A percentile compares a stretch with the other conserved stretches of the same genome.
Conservation (phyloP, 2,329 filamentous ascomycete species). For the Colletotrichum ledebouriae region DNA sequence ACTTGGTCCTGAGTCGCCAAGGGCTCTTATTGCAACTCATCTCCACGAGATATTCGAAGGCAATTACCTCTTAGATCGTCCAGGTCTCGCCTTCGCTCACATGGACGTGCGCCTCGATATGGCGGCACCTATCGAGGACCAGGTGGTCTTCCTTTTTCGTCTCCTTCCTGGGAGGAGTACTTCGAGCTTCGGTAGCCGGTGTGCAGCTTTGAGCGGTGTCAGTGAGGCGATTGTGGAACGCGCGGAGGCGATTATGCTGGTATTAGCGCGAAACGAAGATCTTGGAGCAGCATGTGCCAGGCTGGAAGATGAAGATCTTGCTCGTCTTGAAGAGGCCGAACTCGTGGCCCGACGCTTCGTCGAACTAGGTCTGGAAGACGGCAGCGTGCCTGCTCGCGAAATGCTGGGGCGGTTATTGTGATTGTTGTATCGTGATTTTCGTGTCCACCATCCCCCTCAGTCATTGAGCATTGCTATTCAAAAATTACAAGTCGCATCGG, state of each 20-base stretch:
- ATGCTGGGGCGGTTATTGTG: neutral
- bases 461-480: too few relatives aligned
- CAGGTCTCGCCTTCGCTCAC: slow-evolving; percentile 71
- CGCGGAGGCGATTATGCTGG: slow-evolving; percentile 78
- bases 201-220: slow-evolving; percentile 89
- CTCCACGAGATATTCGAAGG: slow-evolving; percentile 81
- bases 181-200: slow-evolving; percentile 88
- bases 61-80: slow-evolving; percentile 64
- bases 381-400: neutral
- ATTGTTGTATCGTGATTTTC: neutral
- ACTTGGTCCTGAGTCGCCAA: slow-evolving; percentile 62
- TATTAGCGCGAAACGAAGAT: slow-evolving; percentile 81
- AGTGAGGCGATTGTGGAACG: slow-evolving; percentile 78
- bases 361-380: slow-evolving; percentile 13
- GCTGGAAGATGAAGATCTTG: slow-evolving; percentile 73
- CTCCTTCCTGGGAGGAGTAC: slow-evolving; percentile 75
- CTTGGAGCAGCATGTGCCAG: slow-evolving; percentile 79
- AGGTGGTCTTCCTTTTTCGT: slow-evolving; percentile 82
- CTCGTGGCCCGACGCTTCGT: slow-evolving; percentile 70
- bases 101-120: slow-evolving; percentile 78
- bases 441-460: neutral
- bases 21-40: slow-evolving; percentile 73
- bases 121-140: slow-evolving; percentile 66
- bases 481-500: too few relatives aligned
- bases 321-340: slow-evolving; percentile 78